Conservation (phyloP, 208 protist species). For the Trypanosoma boissoni region DNA sequence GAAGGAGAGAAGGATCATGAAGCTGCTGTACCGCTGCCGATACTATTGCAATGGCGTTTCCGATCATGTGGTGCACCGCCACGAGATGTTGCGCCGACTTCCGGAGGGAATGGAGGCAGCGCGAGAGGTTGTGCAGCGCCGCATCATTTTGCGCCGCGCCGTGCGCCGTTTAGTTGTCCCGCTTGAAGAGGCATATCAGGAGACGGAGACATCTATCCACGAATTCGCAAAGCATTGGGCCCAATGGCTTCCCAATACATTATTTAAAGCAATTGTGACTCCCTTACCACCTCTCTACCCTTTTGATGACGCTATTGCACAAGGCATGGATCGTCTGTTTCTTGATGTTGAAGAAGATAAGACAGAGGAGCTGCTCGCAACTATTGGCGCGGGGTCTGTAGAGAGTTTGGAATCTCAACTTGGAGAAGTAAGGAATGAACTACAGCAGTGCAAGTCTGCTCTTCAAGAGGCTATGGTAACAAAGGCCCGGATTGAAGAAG, state of each 20-base stretch:
- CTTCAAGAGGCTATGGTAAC: conserved; percentile 1
- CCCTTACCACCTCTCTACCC: conserved; percentile 25
- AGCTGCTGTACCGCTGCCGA: conserved; percentile 3
- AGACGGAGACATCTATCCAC: conserved; percentile 8
- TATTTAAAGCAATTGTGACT: conserved; percentile 16
- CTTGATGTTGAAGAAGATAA: conserved; percentile 27
- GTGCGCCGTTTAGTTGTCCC: conserved; percentile 22
- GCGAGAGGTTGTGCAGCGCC: conserved; percentile 18
- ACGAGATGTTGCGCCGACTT: conserved; percentile 18
- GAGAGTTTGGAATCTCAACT: conserved; percentile 5
- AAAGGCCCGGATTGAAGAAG: conserved; percentile 7
- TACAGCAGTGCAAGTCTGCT: conserved; percentile 5
- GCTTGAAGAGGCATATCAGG: conserved; percentile 11
- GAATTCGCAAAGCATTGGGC: conserved; percentile 24
- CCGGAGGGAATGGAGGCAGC: conserved; percentile 25
- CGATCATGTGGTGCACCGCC: conserved; percentile 19
- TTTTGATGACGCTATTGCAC: conserved; percentile 16
- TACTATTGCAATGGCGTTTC: conserved; percentile 21
- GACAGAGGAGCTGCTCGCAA: conserved; percentile 19
- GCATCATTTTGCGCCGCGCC: conserved; percentile 26
- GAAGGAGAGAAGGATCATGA: conserved; percentile 5
- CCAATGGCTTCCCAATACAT: conserved; percentile 9
- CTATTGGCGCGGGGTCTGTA: conserved; percentile 5
- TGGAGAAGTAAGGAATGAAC: not conserved
- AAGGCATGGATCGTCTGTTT: conserved; percentile 21